Conservation (phyloP, 2,329 filamentous ascomycete genomes). For the Pyricularia sp. region DNA sequence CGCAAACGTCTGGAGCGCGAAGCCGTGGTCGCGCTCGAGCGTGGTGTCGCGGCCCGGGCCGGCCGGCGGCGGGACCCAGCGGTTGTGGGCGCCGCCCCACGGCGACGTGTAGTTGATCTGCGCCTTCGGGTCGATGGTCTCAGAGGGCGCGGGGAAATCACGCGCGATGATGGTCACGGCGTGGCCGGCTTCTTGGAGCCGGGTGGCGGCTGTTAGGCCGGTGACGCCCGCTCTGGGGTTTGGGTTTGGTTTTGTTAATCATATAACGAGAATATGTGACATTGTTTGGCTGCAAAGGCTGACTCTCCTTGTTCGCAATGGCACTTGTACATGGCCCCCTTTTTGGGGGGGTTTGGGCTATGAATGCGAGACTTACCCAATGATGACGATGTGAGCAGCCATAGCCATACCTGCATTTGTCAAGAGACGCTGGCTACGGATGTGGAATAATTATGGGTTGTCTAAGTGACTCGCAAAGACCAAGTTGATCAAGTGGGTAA, state of each 20-base stretch:
- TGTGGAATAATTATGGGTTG: not conserved
- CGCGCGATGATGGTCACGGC: slow-evolving; percentile 32
- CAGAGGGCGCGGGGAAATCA: slow-evolving; percentile 37
- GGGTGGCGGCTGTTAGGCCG: slow-evolving; percentile 38
- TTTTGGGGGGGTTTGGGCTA: not conserved
- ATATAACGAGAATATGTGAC: not conserved
- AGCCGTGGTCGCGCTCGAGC: slow-evolving; percentile 28
- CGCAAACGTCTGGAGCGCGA: slow-evolving; percentile 31
- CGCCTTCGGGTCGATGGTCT: slow-evolving; percentile 27
- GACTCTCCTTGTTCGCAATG: no score
- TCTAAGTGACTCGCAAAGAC: not conserved
- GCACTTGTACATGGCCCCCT: not conserved
- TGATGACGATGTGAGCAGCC: slow-evolving; percentile 1
- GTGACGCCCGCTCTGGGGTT: slow-evolving; percentile 40
- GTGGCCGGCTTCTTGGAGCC: slow-evolving; percentile 30
- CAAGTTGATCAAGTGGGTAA: not conserved
- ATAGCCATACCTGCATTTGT: not conserved
- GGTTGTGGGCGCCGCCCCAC: slow-evolving; percentile 48
- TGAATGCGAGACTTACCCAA: not conserved
- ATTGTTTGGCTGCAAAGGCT: no score
- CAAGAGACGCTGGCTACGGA: not conserved
- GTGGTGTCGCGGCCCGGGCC: slow-evolving; percentile 11
- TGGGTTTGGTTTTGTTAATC: not conserved
- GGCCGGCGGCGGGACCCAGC: slow-evolving; percentile 30
- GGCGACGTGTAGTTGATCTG: slow-evolving; percentile 46